A percentile compares a stretch with the other conserved stretches of the same genome.
Conservation (phyloP, 257 asterid genomes). For the Solanum peruvianum region DNA sequence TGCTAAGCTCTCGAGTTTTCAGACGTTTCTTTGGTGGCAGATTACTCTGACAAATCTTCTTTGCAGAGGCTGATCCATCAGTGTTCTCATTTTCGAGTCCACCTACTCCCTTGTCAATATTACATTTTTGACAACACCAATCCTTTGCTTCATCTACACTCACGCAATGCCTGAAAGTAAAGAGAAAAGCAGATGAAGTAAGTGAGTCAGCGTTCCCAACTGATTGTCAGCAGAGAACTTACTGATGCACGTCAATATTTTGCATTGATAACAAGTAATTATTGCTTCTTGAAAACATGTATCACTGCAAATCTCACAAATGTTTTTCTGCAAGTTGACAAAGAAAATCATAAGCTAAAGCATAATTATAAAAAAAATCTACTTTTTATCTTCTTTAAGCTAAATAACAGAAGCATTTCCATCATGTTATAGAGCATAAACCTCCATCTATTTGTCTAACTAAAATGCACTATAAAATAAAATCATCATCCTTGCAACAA, state of each 20-base stretch:
- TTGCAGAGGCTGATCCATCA: not conserved
- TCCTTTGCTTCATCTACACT: not conserved
- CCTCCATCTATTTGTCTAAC: not conserved
- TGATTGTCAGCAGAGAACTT: not conserved
- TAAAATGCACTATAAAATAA: not conserved
- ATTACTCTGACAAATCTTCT: not conserved
- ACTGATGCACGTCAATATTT: not conserved
- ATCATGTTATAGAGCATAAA: not conserved
- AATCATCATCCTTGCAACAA: not conserved
- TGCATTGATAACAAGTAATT: not conserved
- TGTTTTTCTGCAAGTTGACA: not conserved
- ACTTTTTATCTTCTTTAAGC: not conserved
- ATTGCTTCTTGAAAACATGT: not conserved
- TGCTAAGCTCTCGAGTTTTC: not conserved
- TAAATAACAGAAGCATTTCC: too few relatives aligned
- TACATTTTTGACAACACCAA: not conserved
- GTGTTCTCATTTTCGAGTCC: not conserved
- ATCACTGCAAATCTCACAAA: not conserved
- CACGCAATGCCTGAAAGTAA: not conserved
- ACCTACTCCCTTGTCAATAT: not conserved
- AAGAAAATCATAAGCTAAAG: not conserved
- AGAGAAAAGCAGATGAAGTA: not conserved
- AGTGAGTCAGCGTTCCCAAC: not conserved
- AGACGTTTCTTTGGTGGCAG: not conserved
- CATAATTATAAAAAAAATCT: not conserved